Conservation (phyloP, 495 filamentous ascomycete species). For the Trichocladium antarcticum region DNA sequence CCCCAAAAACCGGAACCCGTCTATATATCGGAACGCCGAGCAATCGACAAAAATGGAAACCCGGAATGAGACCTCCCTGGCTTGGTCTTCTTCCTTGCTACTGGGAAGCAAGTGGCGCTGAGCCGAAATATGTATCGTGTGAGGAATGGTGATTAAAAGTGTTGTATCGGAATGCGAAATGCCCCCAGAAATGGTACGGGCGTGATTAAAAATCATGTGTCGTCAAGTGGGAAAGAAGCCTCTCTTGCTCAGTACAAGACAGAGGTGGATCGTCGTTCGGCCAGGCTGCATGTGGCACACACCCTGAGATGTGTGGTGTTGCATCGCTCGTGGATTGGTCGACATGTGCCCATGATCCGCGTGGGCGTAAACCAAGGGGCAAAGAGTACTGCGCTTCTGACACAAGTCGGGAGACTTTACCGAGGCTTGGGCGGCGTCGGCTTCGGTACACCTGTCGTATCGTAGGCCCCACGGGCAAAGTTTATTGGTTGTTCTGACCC, state of each 20-base stretch:
- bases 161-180: constrained; percentile 31
- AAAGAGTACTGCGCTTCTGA: constrained; percentile 3
- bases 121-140: constrained; percentile 30
- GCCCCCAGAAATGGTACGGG: constrained; percentile 21
- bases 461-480: constrained; percentile 48
- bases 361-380: constrained; percentile 14
- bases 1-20: constrained; percentile 17
- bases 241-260: constrained; percentile 1
- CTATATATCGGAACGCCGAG: constrained; percentile 31
- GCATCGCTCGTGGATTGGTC: constrained; percentile 4
- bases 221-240: constrained; percentile 7
- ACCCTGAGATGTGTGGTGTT: neutral
- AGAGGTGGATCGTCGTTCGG: neutral
- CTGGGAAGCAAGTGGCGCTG: constrained; percentile 32
- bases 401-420: constrained; percentile 20
- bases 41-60: constrained; percentile 18
- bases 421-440: constrained; percentile 45
- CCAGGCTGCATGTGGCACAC: neutral
- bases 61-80: constrained; percentile 17
- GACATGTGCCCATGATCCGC: constrained; percentile 6
- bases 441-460: constrained; percentile 46
- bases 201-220: constrained; percentile 24
- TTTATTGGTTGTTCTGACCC: constrained; percentile 34
- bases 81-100: constrained; percentile 18
- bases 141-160: constrained; percentile 36